Base-by-base conservation (phyloP, 129 eudicot species). In the Tagetes patula region DNA sequence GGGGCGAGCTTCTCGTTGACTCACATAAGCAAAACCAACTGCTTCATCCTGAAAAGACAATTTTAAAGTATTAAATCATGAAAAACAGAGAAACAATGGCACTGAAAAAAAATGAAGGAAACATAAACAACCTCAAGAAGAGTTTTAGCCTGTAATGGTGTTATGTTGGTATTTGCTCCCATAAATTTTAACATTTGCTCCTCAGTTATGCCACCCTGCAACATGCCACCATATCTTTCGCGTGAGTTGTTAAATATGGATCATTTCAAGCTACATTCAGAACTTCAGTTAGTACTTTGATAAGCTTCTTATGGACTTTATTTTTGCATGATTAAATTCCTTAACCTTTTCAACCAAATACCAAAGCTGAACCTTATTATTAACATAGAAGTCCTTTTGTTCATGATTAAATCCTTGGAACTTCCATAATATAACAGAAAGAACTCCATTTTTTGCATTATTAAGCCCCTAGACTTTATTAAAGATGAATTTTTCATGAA, bases 181-280 rank as follows among this genome's bases (percentile, higher is more conserved):
- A 95, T 90, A 85, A 79, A 91, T 75, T 86, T 89, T 83, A 95
- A 79, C 99, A 95, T 95, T 84, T 95, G 99, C 77, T 95, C 99
- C 82, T 95, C 99, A 34, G 96, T 95, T 82, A 95, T 83, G 77
- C 99, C 99, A 56, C 97, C 99, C 99, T 95, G 86, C 65, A 61
- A 62, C 33, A 70, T 71, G 58, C 33, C 68, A 52, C 60, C 31
- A 58, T 20, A 75, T 37, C 48, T 30, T 75, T 52, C 4, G 59
- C 72, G 71, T 53, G 37, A 70, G 60, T 68, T 38, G 62, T 8
- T 14, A 9, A 38, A 40, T 37, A 30, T 43, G 27, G 27, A 34
- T 13, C 45, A 61, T 61, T 61, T 37, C 45, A 61, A 61, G 37
- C 31, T 13, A 61, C 36, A 37, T 34, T 1, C 0, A 6, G 20